Evolutionary conservation across 768 basidiomycete genomes (phyloP).

Genomic region (Nidularia pulvinata): DNA sequence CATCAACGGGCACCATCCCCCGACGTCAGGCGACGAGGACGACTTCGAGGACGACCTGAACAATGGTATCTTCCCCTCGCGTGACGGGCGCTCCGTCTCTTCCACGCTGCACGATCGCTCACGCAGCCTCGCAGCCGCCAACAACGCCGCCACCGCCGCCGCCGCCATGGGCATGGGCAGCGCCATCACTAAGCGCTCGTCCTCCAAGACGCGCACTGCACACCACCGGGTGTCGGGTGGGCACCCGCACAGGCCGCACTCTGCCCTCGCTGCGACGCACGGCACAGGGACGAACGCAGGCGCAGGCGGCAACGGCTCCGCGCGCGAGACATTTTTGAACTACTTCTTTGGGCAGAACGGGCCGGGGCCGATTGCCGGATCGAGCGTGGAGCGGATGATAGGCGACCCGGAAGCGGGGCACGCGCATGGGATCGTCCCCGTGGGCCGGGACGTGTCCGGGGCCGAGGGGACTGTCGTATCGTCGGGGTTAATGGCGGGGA

Average conservation of each 20-base stretch:
- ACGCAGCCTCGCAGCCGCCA: conserved; percentile 25
- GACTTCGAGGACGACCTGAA: conserved; percentile 56
- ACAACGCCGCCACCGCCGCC: conserved; percentile 29
- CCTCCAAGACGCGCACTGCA: conserved; percentile 24
- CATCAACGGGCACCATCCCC: conserved; percentile 45
- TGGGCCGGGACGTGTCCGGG: conserved; percentile 67
- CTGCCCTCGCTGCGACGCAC: conserved; percentile 16
- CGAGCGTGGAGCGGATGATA: conserved; percentile 41
- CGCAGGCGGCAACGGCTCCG: conserved; percentile 31
- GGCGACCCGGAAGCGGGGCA: conserved; percentile 11
- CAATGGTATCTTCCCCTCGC: conserved; percentile 49
- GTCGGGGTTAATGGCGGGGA: conserved; percentile 67
- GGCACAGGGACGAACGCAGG: neutral
- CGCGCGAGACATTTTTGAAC: conserved; percentile 92
- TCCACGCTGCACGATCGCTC: conserved; percentile 77
- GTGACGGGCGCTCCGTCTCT: conserved; percentile 71
- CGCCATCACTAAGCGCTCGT: conserved; percentile 25
- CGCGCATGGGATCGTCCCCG: conserved; percentile 34
- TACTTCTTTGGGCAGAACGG: conserved; percentile 98
- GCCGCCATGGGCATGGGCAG: conserved; percentile 23
- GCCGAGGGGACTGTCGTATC: conserved; percentile 42
- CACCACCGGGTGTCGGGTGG: conserved; percentile 11
- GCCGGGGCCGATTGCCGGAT: conserved; percentile 66
- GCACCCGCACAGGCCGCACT: conserved; percentile 25
- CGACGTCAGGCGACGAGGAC: conserved; percentile 60